phyloP scores from a whole-genome alignment of 805 yeast genomes.

The Saccharomycopsis vini region DNA sequence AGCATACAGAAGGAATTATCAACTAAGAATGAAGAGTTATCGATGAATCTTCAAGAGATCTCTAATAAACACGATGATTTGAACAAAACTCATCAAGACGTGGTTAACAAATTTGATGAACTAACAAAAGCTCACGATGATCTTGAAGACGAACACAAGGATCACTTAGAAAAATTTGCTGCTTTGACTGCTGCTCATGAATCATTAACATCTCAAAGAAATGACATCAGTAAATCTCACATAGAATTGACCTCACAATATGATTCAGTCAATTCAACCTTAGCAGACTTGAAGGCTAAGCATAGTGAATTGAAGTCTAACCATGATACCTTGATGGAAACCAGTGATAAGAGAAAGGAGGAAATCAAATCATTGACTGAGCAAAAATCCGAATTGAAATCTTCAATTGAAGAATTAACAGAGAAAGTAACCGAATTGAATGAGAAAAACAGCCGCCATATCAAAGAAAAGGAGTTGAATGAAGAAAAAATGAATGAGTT shows the following conservation, averaged over 20 bases:
- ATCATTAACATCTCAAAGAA: background rate
- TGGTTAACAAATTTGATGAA: background rate
- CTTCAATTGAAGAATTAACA: slow-evolving; percentile 18
- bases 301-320: background rate
- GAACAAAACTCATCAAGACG: background rate
- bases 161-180: background rate
- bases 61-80: background rate
- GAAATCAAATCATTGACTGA: slow-evolving; percentile 10
- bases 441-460: background rate
- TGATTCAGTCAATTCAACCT: background rate
- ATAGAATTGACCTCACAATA: background rate
- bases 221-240: too few species aligned
- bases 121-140: background rate
- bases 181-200: background rate
- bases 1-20: background rate
- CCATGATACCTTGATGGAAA: slow-evolving; percentile 1
- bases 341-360: slow-evolving; percentile 1
- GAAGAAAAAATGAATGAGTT: slow-evolving; percentile 13
- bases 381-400: background rate
- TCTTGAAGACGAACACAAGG: background rate
- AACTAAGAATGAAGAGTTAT: background rate
- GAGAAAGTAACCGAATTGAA: slow-evolving; percentile 5
- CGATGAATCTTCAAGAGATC: background rate
- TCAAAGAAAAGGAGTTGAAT: slow-evolving; percentile 13
- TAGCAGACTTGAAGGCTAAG: background rate